phyloP scores from a whole-genome alignment of 1,284 basidiomycete genomes.

The Naganishia liquefaciens region DNA sequence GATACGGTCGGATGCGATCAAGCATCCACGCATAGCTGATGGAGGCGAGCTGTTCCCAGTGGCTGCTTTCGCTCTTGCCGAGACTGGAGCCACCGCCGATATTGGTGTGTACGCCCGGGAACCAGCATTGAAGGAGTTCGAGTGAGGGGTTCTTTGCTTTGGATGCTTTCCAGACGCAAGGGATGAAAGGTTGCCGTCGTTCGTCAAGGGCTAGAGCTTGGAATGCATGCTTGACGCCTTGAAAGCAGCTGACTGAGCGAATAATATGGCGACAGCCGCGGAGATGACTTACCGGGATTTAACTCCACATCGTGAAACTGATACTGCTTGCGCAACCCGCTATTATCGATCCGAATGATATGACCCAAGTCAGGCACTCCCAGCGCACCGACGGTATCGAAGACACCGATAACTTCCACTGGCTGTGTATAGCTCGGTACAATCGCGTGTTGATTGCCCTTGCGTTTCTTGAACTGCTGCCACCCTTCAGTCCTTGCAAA shows the following conservation, averaged over 20 bases:
- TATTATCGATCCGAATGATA: constrained; percentile 19
- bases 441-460: constrained; percentile 4
- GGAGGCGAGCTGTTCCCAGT: constrained; percentile 11
- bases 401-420: constrained; percentile 27
- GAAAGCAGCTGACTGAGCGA: background rate
- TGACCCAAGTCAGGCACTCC: constrained; percentile 28
- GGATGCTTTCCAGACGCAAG: constrained; percentile 22
- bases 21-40: constrained; percentile 31
- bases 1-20: constrained; percentile 23
- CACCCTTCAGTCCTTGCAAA: constrained; percentile 20
- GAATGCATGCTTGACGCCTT: constrained; percentile 43
- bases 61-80: background rate
- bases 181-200: constrained; percentile 37
- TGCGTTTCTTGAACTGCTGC: constrained; percentile 8
- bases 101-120: constrained; percentile 29
- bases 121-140: constrained; percentile 27
- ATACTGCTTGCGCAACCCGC: constrained; percentile 4
- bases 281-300: constrained; percentile 16
- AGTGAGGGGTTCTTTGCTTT: constrained; percentile 10
- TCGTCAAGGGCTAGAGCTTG: constrained; percentile 51
- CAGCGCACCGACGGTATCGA: constrained; percentile 25
- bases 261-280: constrained; percentile 33
- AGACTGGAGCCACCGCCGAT: constrained; percentile 16
- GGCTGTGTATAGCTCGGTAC: constrained; percentile 7
- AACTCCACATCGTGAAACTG: constrained; percentile 30